phyloP scores from a whole-genome alignment of 2,329 filamentous ascomycete genomes.

The Davidsoniella virescens region DNA sequence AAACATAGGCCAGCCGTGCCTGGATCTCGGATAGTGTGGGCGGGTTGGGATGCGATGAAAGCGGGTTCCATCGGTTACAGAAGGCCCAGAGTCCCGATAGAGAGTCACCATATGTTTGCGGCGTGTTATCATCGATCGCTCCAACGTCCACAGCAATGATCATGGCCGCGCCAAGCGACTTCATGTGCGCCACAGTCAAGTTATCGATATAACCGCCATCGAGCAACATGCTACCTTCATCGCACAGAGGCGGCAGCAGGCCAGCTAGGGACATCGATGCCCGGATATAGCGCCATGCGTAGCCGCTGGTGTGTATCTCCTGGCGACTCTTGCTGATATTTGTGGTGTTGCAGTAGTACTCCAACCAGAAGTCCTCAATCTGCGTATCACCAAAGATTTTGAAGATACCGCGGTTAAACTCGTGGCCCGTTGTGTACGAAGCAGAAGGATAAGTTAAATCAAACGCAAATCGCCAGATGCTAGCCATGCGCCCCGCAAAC shows the following conservation, averaged over 20 bases:
- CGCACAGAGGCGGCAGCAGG: conserved; percentile 79
- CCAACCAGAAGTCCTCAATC: conserved; percentile 97
- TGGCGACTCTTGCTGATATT: conserved; percentile 89
- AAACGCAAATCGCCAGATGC: conserved; percentile 94
- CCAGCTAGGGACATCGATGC: conserved; percentile 95
- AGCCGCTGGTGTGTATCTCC: conserved; percentile 90
- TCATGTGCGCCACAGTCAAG: conserved; percentile 93
- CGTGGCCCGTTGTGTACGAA: conserved; percentile 94
- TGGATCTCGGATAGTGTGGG: conserved; percentile 94
- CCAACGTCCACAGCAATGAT: conserved; percentile 96
- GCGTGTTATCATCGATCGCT: conserved; percentile 76
- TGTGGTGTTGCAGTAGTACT: conserved; percentile 98
- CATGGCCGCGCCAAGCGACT: conserved; percentile 75
- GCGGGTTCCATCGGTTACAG: conserved; percentile 91
- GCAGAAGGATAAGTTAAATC: conserved; percentile 92
- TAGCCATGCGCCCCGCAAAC: conserved; percentile 95
- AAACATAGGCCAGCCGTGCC: conserved; percentile 84
- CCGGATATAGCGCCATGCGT: conserved; percentile 92
- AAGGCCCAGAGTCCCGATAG: conserved; percentile 92
- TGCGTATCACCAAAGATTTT: conserved; percentile 94
- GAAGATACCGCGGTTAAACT: conserved; percentile 98
- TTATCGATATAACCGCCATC: conserved; percentile 98
- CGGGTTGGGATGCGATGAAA: conserved; percentile 75
- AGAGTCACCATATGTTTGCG: conserved; percentile 85
- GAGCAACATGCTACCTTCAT: conserved; percentile 90